These are phyloP conservation scores for Backusella liffmaniae DNA, from an alignment of 192 early-diverging fungal genomes.

Conservation along the genomic window DNA sequence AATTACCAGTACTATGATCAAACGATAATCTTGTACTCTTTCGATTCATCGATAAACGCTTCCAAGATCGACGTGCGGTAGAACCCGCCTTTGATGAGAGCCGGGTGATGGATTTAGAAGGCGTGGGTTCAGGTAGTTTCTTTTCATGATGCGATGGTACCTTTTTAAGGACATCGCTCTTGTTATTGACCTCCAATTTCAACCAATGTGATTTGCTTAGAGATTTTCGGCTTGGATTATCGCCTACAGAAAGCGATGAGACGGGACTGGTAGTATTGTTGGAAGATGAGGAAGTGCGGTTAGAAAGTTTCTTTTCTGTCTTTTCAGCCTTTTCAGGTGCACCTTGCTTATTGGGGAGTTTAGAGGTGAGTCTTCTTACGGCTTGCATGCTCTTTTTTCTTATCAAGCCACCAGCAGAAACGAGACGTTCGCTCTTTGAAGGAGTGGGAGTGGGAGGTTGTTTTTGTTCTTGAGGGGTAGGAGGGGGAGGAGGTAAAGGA, in stretches of 20 bases:
- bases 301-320: neutral
- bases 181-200: neutral
- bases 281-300: neutral
- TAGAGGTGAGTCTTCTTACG: neutral
- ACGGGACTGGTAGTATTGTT: neutral
- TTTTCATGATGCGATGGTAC: neutral
- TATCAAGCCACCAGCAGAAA: neutral
- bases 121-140: neutral
- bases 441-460: neutral
- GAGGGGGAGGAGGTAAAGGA: neutral
- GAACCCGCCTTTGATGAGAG: neutral
- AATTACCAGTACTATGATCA: constrained; percentile 1
- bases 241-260: neutral
- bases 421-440: constrained; percentile 2
- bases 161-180: neutral
- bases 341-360: neutral
- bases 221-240: neutral
- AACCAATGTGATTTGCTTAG: neutral
- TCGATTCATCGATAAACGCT: constrained; percentile 8
- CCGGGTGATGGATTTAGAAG: neutral
- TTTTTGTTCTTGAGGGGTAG: neutral
- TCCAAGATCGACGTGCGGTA: neutral
- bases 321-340: neutral
- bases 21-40: neutral
- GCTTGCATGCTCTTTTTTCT: constrained; percentile 13